Conservation (phyloP, 805 yeast genomes). For the Yarrowia yakushimensis region DNA sequence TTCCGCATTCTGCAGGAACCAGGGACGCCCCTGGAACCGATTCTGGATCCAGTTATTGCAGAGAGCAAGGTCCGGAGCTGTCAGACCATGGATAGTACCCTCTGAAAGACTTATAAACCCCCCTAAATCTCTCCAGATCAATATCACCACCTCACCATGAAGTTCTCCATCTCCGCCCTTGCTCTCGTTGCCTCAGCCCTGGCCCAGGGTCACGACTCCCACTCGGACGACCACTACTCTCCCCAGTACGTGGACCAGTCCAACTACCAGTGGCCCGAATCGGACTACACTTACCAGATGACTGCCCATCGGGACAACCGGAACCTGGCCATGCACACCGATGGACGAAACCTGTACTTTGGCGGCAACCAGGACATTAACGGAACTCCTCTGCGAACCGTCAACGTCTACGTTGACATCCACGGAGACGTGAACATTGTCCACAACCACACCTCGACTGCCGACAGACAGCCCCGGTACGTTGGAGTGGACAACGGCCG, state of each 20-base stretch:
- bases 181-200: neutral
- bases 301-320: neutral
- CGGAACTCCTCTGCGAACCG: slow-evolving; percentile 4
- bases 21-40: too few relatives aligned
- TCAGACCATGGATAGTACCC: too few relatives aligned
- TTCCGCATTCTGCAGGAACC: too few relatives aligned
- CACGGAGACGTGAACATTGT: slow-evolving; percentile 1
- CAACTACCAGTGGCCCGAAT: slow-evolving; percentile 13
- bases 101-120: neutral
- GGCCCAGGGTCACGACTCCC: neutral
- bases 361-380: neutral
- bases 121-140: neutral
- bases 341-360: slow-evolving; percentile 1
- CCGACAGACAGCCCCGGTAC: neutral
- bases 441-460: neutral
- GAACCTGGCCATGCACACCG: slow-evolving; percentile 14
- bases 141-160: too few relatives aligned
- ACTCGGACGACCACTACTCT: neutral
- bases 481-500: neutral
- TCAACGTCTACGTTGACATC: slow-evolving; percentile 7
- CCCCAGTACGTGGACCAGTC: slow-evolving; percentile 5
- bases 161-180: slow-evolving; percentile 1
- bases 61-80: too few relatives aligned
- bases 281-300: slow-evolving; percentile 6
- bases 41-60: too few relatives aligned